These are phyloP conservation scores for Verticillium nonalfalfae DNA, from an alignment of 2,329 filamentous ascomycete genomes.

Conservation along the genomic window DNA sequence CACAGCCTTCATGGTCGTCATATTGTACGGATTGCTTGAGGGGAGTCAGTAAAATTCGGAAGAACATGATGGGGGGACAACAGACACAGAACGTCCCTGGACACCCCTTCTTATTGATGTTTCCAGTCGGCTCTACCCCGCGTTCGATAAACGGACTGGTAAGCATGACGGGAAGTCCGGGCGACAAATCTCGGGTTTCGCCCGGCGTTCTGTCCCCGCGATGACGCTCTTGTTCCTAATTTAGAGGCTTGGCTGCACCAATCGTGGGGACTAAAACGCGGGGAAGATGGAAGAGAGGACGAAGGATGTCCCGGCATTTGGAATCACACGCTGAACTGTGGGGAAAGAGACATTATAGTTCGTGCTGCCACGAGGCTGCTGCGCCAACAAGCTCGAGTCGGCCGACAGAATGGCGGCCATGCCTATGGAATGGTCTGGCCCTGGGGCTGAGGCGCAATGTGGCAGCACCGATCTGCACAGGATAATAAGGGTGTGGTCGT, in stretches of 20 bases:
- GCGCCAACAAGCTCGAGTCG: background rate
- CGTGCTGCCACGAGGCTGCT: background rate
- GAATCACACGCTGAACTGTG: background rate
- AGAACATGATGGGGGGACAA: background rate
- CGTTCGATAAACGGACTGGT: background rate
- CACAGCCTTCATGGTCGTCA: constrained; percentile 50
- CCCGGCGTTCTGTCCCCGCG: background rate
- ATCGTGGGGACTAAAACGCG: background rate
- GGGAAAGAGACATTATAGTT: background rate
- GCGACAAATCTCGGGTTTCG: background rate
- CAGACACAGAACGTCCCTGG: background rate
- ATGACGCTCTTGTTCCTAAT: background rate
- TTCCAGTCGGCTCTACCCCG: background rate
- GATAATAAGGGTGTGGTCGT: background rate
- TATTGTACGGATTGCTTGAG: background rate
- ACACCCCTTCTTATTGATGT: background rate
- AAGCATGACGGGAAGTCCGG: background rate
- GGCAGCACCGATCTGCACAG: background rate
- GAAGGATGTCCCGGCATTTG: background rate
- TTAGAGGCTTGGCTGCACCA: background rate
- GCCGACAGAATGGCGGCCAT: background rate
- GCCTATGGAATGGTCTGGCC: background rate
- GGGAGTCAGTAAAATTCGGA: background rate
- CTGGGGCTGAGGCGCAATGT: background rate
- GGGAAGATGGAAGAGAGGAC: background rate